These are phyloP conservation scores for Penicillium soppii DNA, from an alignment of 495 filamentous ascomycete genomes.

Conservation along the genomic window DNA sequence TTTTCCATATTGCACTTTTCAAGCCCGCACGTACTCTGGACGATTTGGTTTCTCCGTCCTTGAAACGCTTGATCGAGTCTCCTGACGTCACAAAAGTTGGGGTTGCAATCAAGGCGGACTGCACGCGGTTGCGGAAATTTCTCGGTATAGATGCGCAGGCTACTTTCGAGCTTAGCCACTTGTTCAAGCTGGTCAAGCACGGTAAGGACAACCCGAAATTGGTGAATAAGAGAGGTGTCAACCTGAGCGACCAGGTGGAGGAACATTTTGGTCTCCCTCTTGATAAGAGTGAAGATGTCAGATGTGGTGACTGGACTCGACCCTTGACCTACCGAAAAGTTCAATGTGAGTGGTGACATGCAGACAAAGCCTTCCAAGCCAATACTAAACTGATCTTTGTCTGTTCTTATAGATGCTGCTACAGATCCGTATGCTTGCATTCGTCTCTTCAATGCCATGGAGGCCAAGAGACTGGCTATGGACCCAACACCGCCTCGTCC, in stretches of 20 bases:
- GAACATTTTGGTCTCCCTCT: constrained; percentile 75
- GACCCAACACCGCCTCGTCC: constrained; percentile 70
- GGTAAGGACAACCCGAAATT: constrained; percentile 46
- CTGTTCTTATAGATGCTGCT: constrained; percentile 62
- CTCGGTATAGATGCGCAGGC: constrained; percentile 62
- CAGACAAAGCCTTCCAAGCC: background rate
- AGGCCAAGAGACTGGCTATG: constrained; percentile 63
- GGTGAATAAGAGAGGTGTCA: constrained; percentile 66
- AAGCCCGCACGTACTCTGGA: constrained; percentile 38
- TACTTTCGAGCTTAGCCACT: constrained; percentile 76
- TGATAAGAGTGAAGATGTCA: constrained; percentile 65
- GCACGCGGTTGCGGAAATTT: constrained; percentile 64
- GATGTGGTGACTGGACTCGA: constrained; percentile 69
- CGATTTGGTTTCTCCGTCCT: constrained; percentile 64
- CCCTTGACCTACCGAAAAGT: constrained; percentile 64
- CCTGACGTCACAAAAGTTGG: constrained; percentile 72
- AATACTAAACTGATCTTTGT: background rate
- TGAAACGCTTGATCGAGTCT: constrained; percentile 71
- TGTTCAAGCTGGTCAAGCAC: constrained; percentile 72
- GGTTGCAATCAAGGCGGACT: constrained; percentile 72
- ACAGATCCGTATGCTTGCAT: constrained; percentile 80
- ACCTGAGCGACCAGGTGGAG: constrained; percentile 65
- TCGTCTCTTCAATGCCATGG: constrained; percentile 67
- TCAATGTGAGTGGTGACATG: constrained; percentile 54
- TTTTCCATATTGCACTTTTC: constrained; percentile 76